Conservation (phyloP, 345 rosid genomes). For the Moricandia moricandioides region DNA sequence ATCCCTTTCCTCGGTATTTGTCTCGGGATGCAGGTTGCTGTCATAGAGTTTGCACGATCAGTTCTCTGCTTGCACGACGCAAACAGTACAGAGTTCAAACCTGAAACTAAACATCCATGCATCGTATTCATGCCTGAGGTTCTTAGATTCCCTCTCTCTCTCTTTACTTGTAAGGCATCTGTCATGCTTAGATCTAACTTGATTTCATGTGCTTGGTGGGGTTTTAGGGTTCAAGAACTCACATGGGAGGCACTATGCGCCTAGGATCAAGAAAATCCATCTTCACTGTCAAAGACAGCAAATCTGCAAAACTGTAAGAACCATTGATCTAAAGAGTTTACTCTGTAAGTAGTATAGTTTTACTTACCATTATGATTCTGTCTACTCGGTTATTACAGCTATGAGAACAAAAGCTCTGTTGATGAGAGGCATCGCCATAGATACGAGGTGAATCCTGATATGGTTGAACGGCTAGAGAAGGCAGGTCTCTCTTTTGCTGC, state of each 20-base stretch:
- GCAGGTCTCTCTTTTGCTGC: slow-evolving; percentile 86
- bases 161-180: not conserved
- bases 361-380: not conserved
- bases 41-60: slow-evolving; percentile 81
- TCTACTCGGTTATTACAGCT: slow-evolving; percentile 41
- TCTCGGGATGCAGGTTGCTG: slow-evolving; percentile 94
- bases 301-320: slow-evolving; percentile 77
- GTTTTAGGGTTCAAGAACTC: slow-evolving; percentile 82
- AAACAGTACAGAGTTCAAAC: slow-evolving; percentile 86
- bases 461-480: slow-evolving; percentile 66
- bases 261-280: slow-evolving; percentile 81
- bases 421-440: slow-evolving; percentile 97
- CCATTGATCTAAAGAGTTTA: not conserved
- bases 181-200: not conserved
- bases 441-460: slow-evolving; percentile 96
- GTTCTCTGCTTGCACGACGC: slow-evolving; percentile 73
- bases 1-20: slow-evolving; percentile 90
- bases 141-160: not conserved
- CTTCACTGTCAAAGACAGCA: slow-evolving; percentile 62
- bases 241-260: slow-evolving; percentile 98
- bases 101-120: slow-evolving; percentile 64
- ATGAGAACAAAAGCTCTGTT: slow-evolving; percentile 64
- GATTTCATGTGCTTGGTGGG: not conserved
- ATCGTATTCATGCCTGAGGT: slow-evolving; percentile 98
- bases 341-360: not conserved